Evolutionary conservation across 345 rosid genomes (phyloP).

Genomic region (Anastatica hierochuntica): DNA sequence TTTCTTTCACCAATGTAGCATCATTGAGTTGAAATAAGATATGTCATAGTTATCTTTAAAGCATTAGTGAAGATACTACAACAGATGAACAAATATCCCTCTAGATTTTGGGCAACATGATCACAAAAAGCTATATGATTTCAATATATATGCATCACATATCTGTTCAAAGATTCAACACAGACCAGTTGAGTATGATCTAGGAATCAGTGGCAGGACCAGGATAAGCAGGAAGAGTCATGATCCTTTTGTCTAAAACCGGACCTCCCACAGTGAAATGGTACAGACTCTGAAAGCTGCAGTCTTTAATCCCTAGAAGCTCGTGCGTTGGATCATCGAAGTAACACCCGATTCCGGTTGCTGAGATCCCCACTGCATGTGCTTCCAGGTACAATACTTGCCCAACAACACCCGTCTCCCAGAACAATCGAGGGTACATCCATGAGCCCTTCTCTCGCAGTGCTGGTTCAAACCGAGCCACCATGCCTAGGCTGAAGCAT

Average conservation of each 20-base stretch:
- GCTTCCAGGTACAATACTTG: conserved; percentile 86
- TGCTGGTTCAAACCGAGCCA: conserved; percentile 60
- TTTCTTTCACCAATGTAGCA: too few relatives aligned
- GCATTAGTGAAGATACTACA: too few relatives aligned
- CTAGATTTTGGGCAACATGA: too few relatives aligned
- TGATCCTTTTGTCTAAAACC: conserved; percentile 68
- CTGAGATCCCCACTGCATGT: conserved; percentile 83
- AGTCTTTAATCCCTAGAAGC: conserved; percentile 55
- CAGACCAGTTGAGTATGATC: neutral
- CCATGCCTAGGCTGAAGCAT: conserved; percentile 89
- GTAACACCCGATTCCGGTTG: conserved; percentile 89
- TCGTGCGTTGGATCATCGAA: conserved; percentile 92
- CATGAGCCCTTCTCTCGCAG: conserved; percentile 48
- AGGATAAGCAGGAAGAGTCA: conserved; percentile 91
- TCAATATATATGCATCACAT: too few relatives aligned
- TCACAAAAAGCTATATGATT: too few relatives aligned
- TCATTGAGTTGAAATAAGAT: neutral
- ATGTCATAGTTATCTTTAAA: neutral
- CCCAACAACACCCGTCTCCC: conserved; percentile 93
- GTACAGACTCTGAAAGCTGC: conserved; percentile 64
- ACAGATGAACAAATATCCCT: too few relatives aligned
- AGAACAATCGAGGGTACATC: conserved; percentile 85
- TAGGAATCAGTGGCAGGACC: conserved; percentile 53
- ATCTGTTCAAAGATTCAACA: neutral
- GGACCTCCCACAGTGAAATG: conserved; percentile 87